Conservation (phyloP, 2,329 filamentous ascomycete species). For the Cercospora beticola region DNA sequence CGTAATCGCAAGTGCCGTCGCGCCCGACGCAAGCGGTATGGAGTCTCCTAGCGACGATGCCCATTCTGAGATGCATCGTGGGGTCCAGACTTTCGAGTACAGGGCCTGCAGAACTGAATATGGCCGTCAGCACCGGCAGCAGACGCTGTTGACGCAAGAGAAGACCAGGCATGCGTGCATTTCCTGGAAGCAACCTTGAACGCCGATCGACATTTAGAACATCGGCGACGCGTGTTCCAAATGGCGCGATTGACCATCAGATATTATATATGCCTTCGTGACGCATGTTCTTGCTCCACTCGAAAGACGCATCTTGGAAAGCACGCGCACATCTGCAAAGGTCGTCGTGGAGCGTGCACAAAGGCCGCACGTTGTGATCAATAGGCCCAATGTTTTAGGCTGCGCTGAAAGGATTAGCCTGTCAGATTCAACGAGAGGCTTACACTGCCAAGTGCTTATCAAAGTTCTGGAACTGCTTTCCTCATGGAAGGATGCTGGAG, state of each 20-base stretch:
- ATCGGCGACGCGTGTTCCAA: neutral
- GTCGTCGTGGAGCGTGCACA: neutral
- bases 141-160: neutral
- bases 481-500: neutral
- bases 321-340: neutral
- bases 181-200: neutral
- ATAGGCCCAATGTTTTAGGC: neutral
- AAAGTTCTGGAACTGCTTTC: neutral
- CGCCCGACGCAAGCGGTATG: neutral
- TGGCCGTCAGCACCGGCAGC: neutral
- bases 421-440: neutral
- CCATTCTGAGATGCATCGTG: neutral
- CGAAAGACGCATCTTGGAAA: neutral
- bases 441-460: neutral
- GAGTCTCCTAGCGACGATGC: neutral
- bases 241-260: neutral
- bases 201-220: neutral
- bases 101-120: neutral
- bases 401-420: neutral
- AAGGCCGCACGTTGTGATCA: neutral
- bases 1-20: neutral
- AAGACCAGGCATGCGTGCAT: neutral
- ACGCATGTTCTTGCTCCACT: neutral
- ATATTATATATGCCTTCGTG: neutral
- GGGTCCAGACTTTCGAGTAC: neutral